Evolutionary conservation across 1,284 basidiomycete genomes (phyloP).

Genomic region (Irpex sp.): DNA sequence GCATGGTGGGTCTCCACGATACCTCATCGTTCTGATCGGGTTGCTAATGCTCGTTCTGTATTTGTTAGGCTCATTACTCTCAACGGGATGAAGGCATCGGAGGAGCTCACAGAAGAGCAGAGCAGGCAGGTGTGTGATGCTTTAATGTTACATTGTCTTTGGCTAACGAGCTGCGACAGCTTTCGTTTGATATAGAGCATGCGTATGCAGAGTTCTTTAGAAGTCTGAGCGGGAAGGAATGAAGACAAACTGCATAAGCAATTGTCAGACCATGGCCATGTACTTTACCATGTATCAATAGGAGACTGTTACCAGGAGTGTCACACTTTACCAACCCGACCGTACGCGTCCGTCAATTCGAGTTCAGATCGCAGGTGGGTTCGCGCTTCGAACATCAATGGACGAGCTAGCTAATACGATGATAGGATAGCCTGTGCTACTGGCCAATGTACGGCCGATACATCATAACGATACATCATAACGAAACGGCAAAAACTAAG

Average conservation of each 20-base stretch:
- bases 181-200: conserved; percentile 95
- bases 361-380: no score
- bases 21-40: neutral
- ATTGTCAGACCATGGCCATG: neutral
- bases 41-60: no score
- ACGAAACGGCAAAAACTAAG: no score
- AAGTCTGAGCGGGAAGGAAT: conserved; percentile 57
- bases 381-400: no score
- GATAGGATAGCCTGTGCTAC: no score
- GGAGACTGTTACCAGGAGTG: neutral
- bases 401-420: no score
- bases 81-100: conserved; percentile 96
- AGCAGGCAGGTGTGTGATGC: conserved; percentile 69
- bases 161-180: conserved; percentile 39
- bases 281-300: neutral
- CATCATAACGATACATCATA: no score
- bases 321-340: no score
- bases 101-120: conserved; percentile 95
- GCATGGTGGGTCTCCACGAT: conserved; percentile 64
- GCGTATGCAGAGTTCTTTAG: conserved; percentile 97
- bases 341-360: no score
- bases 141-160: neutral
- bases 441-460: no score
- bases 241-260: neutral
- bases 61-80: conserved; percentile 84